Conservation (phyloP, 495 filamentous ascomycete genomes). For the Emericellopsis terricola region DNA sequence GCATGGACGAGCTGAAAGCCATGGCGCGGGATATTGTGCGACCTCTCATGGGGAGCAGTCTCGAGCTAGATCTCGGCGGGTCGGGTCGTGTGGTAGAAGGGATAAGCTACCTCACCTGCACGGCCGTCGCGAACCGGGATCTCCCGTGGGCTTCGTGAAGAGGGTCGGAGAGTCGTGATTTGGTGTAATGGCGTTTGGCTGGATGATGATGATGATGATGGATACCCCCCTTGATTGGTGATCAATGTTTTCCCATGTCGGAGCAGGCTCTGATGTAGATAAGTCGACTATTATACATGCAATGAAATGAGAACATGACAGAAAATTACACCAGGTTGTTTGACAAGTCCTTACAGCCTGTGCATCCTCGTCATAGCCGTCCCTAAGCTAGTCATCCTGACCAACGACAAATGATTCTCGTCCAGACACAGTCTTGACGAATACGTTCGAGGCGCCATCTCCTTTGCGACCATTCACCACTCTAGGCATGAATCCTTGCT, state of each 20-base stretch:
- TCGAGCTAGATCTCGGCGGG: constrained; percentile 48
- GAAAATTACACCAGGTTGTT: no score
- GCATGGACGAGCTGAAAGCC: constrained; percentile 72
- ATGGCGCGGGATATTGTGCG: constrained; percentile 68
- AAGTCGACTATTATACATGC: no score
- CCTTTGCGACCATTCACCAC: constrained; percentile 1
- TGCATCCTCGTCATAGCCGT: no score
- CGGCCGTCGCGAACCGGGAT: constrained; percentile 48
- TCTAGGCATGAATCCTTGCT: not conserved
- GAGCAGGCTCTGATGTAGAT: no score
- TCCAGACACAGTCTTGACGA: constrained; percentile 1
- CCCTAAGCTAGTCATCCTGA: no score
- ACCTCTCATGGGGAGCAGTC: constrained; percentile 66
- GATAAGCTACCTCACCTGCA: constrained; percentile 52
- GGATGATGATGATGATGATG: no score
- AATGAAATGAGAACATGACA: no score
- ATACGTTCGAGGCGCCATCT: not conserved
- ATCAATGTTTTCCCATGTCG: no score
- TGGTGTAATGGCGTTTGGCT: no score
- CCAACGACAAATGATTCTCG: not conserved
- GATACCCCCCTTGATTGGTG: no score
- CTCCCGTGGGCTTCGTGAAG: constrained; percentile 49
- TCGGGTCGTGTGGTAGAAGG: constrained; percentile 9
- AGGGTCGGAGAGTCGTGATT: no score
- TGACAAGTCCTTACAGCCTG: no score